A percentile compares a stretch with the other conserved stretches of the same genome.
These are phyloP conservation scores for Fusarium gaditjirri DNA, from an alignment of 2,329 filamentous ascomycete genomes.

Conservation along the genomic window DNA sequence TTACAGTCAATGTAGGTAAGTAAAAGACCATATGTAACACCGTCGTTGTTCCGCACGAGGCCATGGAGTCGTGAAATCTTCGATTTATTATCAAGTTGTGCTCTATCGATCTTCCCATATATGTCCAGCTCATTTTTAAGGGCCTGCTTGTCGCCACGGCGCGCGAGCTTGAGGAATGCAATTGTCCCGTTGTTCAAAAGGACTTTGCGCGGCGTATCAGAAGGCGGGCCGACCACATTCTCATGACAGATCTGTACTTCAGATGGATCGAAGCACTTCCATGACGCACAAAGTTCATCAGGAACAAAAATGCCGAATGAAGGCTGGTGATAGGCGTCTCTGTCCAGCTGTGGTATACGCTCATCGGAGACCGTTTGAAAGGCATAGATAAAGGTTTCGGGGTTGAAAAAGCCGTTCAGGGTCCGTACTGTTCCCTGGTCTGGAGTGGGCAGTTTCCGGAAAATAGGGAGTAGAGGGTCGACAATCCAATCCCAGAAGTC, in stretches of 20 bases:
- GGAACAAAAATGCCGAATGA: accelerated
- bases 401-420: not conserved
- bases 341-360: not conserved
- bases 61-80: not conserved
- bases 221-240: not conserved
- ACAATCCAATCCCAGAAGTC: not conserved
- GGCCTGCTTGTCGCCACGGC: not conserved
- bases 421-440: accelerated
- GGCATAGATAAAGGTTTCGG: accelerated
- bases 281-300: not conserved
- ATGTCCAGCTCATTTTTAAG: not conserved
- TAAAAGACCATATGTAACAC: not conserved
- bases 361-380: accelerated
- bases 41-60: accelerated
- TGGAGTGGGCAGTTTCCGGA: no score
- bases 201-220: not conserved
- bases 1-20: not conserved
- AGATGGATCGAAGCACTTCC: not conserved
- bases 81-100: not conserved
- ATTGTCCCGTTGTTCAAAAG: not conserved
- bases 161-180: not conserved
- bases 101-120: not conserved
- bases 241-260: not conserved
- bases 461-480: not conserved
- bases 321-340: accelerated